Conservation (phyloP, 2,329 filamentous ascomycete species). For the Neofusicoccum kwambonambiense region DNA sequence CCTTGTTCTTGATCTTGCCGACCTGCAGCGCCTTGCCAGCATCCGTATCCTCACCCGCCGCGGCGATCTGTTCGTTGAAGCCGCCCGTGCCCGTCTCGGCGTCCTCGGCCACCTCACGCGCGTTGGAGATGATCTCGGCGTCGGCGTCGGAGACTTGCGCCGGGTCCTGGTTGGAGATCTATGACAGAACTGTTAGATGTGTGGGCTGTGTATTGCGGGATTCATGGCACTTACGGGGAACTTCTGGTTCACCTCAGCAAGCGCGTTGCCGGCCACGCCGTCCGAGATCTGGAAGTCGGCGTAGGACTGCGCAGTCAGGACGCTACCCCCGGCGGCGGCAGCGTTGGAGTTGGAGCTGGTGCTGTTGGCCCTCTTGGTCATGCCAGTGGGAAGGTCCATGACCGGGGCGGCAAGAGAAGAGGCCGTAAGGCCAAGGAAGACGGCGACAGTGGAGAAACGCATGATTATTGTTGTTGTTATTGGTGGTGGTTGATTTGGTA, state of each 20-base stretch:
- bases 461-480: not conserved
- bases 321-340: conserved; percentile 7
- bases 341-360: not conserved
- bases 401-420: conserved; percentile 28
- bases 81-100: conserved; percentile 48
- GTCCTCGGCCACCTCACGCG: conserved; percentile 54
- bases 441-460: conserved; percentile 23
- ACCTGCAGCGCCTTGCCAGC: conserved; percentile 49
- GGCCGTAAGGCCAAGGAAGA: conserved; percentile 30
- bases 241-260: conserved; percentile 54
- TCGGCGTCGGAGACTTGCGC: conserved; percentile 49
- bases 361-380: conserved; percentile 16
- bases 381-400: not conserved
- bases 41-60: conserved; percentile 39
- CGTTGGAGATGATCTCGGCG: conserved; percentile 52
- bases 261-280: conserved; percentile 53
- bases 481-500: not conserved
- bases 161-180: conserved; percentile 48
- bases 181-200: not conserved
- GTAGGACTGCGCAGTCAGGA: conserved; percentile 27
- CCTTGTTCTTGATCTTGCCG: conserved; percentile 63
- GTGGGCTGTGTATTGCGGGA: not conserved
- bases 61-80: conserved; percentile 56
- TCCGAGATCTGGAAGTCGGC: conserved; percentile 51
- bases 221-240: conserved; percentile 47